Base-by-base conservation (phyloP, 2,329 filamentous ascomycete genomes). In the Talaromyces amestolkiae region DNA sequence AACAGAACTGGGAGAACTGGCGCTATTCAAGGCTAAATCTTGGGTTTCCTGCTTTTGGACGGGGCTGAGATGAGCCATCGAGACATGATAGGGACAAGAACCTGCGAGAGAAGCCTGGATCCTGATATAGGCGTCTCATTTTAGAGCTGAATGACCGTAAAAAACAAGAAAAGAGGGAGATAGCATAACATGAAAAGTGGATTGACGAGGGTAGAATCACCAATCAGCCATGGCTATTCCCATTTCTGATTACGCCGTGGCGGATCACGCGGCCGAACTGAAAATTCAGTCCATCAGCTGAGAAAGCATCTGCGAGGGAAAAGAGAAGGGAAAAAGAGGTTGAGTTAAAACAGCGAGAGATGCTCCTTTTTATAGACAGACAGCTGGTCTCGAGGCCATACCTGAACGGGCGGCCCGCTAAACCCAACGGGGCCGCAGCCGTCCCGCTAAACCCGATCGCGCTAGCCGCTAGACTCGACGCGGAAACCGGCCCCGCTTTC, bases 341-440 rank as follows among this genome's bases (percentile, higher is more conserved):
- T 53, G 24, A 53, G 49, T 53, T 53, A 53, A 53, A 53, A 53
- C 49, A 31, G 49, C 49, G 24, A 53, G 49, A 24, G 35, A 39
- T 11, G 35, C 11, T 39, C 35, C 11, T 39, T 4, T 39, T 39
- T 39, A 39, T 39, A 39, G 35, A 39, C 13, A 13, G 35, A 13
- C 35, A 39, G 35, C 35, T 2, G 11, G 35, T 39, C 35, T 39
- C 35, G 35, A 39, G 11, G 35, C 35, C 35, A 39, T 39, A 13
- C 35, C 35, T 5, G 35, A 39, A 39, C 22, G 19, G 27, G 49
- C 22, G 49, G 24, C 15, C 49, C 49, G 49, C 49, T 53, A 53
- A 53, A 53, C 49, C 49, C 3, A 33, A 53, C 49, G 9, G 49
- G 49, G 49, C 49, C 10, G 4, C 9, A 7, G 1, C 24, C 49